Evolutionary conservation across 2,329 filamentous ascomycete genomes (phyloP).

Genomic region (Beauveria rudraprayagi): DNA sequence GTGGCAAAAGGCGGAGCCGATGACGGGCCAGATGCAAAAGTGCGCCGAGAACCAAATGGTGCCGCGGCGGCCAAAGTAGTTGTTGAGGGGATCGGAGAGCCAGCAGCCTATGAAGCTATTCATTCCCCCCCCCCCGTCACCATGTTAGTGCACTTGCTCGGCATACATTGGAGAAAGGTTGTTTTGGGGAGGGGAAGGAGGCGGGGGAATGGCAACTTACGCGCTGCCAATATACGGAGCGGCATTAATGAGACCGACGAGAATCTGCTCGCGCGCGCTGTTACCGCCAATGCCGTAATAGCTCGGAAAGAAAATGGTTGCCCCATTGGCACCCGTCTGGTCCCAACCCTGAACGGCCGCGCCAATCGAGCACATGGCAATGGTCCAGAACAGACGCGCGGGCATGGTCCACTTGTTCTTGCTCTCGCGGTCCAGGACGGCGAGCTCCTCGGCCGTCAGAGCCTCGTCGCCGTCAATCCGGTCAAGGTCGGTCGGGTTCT

Average conservation of each 20-base stretch:
- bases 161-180: no score
- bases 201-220: not conserved
- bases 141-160: not conserved
- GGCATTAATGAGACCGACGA: slow-evolving; percentile 61
- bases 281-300: slow-evolving; percentile 37
- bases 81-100: slow-evolving; percentile 58
- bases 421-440: slow-evolving; percentile 51
- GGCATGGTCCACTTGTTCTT: slow-evolving; percentile 62
- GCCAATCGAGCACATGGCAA: slow-evolving; percentile 59
- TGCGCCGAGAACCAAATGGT: slow-evolving; percentile 66
- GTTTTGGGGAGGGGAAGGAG: no score
- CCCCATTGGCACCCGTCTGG: slow-evolving; percentile 56
- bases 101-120: slow-evolving; percentile 45
- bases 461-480: slow-evolving; percentile 44
- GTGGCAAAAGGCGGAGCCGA: slow-evolving; percentile 62
- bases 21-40: slow-evolving; percentile 61
- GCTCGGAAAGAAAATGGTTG: slow-evolving; percentile 52
- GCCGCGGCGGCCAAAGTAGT: slow-evolving; percentile 36
- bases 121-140: no score
- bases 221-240: slow-evolving; percentile 43
- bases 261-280: slow-evolving; percentile 31
- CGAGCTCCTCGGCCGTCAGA: slow-evolving; percentile 51
- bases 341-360: slow-evolving; percentile 67
- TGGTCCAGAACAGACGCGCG: slow-evolving; percentile 55
- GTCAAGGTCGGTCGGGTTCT: slow-evolving; percentile 56